A percentile compares a stretch with the other conserved stretches of the same genome.
phyloP scores from a whole-genome alignment of 768 basidiomycete genomes.

The Boletus sp. region DNA sequence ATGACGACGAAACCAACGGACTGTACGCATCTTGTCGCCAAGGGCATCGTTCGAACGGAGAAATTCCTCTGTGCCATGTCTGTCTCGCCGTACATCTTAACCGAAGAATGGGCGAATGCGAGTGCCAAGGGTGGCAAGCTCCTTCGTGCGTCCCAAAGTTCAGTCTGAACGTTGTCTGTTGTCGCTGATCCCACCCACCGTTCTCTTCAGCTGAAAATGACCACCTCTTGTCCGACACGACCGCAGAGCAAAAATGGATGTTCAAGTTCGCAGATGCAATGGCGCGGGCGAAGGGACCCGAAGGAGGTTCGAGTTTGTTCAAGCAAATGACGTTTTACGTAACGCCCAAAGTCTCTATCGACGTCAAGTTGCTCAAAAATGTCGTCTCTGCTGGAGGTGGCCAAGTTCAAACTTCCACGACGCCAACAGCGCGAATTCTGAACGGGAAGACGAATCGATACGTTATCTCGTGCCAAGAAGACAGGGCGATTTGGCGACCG shows the following conservation, averaged over 20 bases:
- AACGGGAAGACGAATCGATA: slow-evolving; percentile 48
- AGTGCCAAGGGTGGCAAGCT: slow-evolving; percentile 55
- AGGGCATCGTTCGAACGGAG: slow-evolving; percentile 72
- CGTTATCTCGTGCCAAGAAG: slow-evolving; percentile 65
- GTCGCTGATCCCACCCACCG: background rate
- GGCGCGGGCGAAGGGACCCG: slow-evolving; percentile 46
- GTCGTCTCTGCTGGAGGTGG: slow-evolving; percentile 72
- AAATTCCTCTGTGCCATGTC: slow-evolving; percentile 83
- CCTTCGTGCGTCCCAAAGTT: slow-evolving; percentile 49
- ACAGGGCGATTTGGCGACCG: slow-evolving; percentile 63
- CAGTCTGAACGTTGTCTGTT: background rate
- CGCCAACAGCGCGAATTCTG: slow-evolving; percentile 54
- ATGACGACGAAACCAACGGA: slow-evolving; percentile 57
- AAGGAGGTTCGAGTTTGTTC: slow-evolving; percentile 51
- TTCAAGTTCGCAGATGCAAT: slow-evolving; percentile 65
- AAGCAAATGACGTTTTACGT: slow-evolving; percentile 69
- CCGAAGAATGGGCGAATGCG: slow-evolving; percentile 62
- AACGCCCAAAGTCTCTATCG: slow-evolving; percentile 60
- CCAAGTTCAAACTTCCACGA: slow-evolving; percentile 48
- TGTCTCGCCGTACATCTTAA: slow-evolving; percentile 57
- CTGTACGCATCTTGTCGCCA: slow-evolving; percentile 78
- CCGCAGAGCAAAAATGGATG: slow-evolving; percentile 60
- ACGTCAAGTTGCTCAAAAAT: slow-evolving; percentile 59
- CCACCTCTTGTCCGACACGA: slow-evolving; percentile 57
- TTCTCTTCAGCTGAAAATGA: slow-evolving; percentile 52